Percentiles rank a stretch among this genome's conserved stretches.
These are phyloP conservation scores for Forsythia viridissima DNA, from an alignment of 257 asterid genomes.

Conservation along the genomic window DNA sequence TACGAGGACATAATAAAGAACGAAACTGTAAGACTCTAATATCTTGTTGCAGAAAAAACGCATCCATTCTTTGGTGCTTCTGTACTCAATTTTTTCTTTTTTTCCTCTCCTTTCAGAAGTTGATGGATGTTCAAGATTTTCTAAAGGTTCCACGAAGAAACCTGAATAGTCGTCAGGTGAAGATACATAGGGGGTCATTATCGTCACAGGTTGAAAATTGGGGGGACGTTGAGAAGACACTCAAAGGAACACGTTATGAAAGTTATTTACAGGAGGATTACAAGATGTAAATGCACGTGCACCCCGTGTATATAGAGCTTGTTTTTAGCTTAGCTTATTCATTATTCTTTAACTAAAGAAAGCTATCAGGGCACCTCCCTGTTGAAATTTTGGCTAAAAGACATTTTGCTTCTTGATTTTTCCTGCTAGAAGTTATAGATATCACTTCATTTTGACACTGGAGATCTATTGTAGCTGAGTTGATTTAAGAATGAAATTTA, in stretches of 20 bases:
- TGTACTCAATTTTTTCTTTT: not conserved
- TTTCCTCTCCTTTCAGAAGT: conserved; percentile 46
- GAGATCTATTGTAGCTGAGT: not conserved
- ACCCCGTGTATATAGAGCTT: conserved; percentile 36
- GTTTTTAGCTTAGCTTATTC: conserved; percentile 37
- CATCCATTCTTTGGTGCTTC: not conserved
- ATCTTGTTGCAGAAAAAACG: not conserved
- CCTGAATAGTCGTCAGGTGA: conserved; percentile 79
- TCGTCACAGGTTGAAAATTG: conserved; percentile 82
- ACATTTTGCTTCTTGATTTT: not conserved
- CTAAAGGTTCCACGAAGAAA: conserved; percentile 65
- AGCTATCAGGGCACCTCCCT: conserved; percentile 41
- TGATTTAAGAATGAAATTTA: not conserved
- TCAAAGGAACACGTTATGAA: conserved; percentile 72
- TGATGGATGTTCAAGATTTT: conserved; percentile 79
- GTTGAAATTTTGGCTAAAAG: conserved; percentile 51
- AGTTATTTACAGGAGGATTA: conserved; percentile 64
- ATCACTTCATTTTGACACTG: not conserved
- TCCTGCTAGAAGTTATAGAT: not conserved
- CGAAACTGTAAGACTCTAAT: conserved; percentile 56
- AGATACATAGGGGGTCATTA: conserved; percentile 79
- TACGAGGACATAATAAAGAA: conserved; percentile 83
- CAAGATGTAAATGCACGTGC: conserved; percentile 42
- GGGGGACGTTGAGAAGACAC: conserved; percentile 69
- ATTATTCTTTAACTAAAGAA: conserved; percentile 50